Percentiles rank a stretch among this genome's conserved stretches.
Evolutionary conservation across 768 basidiomycete species (phyloP).

Genomic region (Tylopilus sp.): DNA sequence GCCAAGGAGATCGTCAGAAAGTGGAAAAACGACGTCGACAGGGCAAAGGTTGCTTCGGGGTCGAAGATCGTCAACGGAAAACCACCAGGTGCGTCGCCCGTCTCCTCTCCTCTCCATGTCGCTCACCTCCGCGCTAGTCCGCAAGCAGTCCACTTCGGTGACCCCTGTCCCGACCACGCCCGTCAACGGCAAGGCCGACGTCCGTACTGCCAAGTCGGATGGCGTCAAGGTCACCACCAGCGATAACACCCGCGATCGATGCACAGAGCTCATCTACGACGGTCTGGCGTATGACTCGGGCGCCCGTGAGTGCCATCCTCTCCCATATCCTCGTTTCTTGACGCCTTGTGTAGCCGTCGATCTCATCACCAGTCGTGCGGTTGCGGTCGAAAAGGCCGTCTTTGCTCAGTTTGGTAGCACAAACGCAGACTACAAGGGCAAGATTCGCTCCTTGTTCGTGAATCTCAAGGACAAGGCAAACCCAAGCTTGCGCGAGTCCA

Average conservation of each 20-base stretch:
- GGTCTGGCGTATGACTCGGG: constrained; percentile 82
- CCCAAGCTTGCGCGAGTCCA: constrained; percentile 76
- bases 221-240: constrained; percentile 57
- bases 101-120: background rate
- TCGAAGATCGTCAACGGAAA: constrained; percentile 23
- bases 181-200: constrained; percentile 31
- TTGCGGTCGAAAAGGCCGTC: constrained; percentile 69
- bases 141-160: constrained; percentile 33
- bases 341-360: constrained; percentile 52
- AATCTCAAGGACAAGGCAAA: constrained; percentile 97
- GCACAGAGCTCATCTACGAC: constrained; percentile 87
- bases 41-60: constrained; percentile 41
- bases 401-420: constrained; percentile 41
- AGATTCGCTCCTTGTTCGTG: constrained; percentile 84
- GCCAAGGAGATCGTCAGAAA: constrained; percentile 90
- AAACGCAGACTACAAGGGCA: constrained; percentile 58
- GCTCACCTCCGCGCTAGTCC: constrained; percentile 23
- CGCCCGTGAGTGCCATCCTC: constrained; percentile 62
- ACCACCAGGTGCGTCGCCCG: constrained; percentile 35
- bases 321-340: background rate
- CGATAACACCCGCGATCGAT: constrained; percentile 81
- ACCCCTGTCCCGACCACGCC: constrained; percentile 35
- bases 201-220: constrained; percentile 68
- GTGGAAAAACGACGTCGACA: constrained; percentile 88
- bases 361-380: constrained; percentile 61